Evolutionary conservation across 2,329 filamentous ascomycete species (phyloP).

Genomic region (Parastagonospora avenae): DNA sequence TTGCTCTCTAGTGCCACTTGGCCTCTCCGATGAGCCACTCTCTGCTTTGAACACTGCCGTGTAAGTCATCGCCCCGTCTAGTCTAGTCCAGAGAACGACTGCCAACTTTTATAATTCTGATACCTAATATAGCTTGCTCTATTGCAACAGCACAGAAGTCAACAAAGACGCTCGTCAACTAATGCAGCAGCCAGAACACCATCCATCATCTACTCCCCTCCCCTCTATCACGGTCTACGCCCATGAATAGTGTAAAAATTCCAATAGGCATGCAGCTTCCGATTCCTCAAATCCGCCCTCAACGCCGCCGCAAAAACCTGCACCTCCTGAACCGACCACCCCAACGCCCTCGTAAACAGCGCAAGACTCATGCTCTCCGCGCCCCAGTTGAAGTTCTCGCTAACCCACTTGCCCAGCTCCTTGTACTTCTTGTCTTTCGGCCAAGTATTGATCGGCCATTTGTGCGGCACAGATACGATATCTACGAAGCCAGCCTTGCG

Average conservation of each 20-base stretch:
- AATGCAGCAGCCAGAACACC: too few species aligned
- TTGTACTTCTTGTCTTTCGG: conserved; percentile 23
- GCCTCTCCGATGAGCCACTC: too few species aligned
- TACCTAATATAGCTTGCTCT: too few species aligned
- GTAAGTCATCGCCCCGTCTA: too few species aligned
- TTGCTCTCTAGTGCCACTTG: background rate
- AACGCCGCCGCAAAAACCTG: conserved; percentile 43
- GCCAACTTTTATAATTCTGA: too few species aligned
- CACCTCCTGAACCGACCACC: conserved; percentile 51
- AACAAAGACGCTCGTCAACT: background rate
- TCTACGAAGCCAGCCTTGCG: conserved; percentile 52
- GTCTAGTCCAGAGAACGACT: too few species aligned
- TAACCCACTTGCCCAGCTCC: conserved; percentile 19
- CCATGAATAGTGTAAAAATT: conserved; percentile 21
- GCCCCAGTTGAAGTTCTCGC: conserved; percentile 25
- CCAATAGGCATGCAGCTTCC: conserved; percentile 24
- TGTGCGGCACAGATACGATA: conserved; percentile 35
- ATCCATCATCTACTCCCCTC: background rate
- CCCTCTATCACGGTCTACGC: conserved; percentile 7
- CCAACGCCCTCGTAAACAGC: conserved; percentile 48
- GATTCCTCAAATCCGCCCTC: conserved; percentile 28
- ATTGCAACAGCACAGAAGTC: background rate
- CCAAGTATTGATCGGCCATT: conserved; percentile 23
- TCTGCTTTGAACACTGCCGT: background rate
- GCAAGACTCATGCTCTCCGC: conserved; percentile 51